Conservation (phyloP, 129 eudicot species). For the Glebionis coronaria region DNA sequence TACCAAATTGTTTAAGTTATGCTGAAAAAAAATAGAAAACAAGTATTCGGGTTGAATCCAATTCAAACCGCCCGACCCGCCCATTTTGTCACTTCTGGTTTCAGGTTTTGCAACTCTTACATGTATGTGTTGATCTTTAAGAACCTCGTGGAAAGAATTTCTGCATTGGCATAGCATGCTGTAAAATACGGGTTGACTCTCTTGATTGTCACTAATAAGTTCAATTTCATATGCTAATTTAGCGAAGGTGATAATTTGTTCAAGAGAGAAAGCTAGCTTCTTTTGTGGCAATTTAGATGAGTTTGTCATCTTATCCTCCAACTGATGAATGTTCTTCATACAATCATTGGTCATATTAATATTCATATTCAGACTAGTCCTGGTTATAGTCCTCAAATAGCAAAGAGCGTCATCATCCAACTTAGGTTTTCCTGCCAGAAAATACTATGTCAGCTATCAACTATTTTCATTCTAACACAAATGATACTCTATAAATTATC, state of each 20-base stretch:
- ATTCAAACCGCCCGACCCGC: neutral
- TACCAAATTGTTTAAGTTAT: too few relatives aligned
- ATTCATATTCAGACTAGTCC: conserved; percentile 54
- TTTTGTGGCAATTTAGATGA: conserved; percentile 53
- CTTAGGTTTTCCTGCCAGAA: conserved; percentile 52
- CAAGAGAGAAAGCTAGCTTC: conserved; percentile 80
- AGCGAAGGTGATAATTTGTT: conserved; percentile 55
- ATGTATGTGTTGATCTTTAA: conserved; percentile 57
- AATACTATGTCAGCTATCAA: conserved; percentile 20
- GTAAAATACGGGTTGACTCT: conserved; percentile 38
- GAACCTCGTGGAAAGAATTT: conserved; percentile 46
- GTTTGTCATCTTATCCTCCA: conserved; percentile 54
- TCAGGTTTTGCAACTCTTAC: conserved; percentile 33
- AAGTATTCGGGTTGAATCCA: too few relatives aligned
- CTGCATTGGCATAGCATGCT: conserved; percentile 40
- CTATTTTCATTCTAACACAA: conserved; percentile 11
- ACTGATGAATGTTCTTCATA: conserved; percentile 53
- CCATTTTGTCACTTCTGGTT: neutral
- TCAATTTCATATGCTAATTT: conserved; percentile 52
- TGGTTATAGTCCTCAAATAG: conserved; percentile 44
- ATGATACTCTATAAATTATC: neutral
- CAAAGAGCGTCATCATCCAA: conserved; percentile 45
- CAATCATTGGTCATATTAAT: conserved; percentile 45
- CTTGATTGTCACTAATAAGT: conserved; percentile 38
- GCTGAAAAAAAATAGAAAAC: too few relatives aligned